Base-by-base conservation (phyloP, 148 eudicot species). In the Dianthus caryophyllus region DNA sequence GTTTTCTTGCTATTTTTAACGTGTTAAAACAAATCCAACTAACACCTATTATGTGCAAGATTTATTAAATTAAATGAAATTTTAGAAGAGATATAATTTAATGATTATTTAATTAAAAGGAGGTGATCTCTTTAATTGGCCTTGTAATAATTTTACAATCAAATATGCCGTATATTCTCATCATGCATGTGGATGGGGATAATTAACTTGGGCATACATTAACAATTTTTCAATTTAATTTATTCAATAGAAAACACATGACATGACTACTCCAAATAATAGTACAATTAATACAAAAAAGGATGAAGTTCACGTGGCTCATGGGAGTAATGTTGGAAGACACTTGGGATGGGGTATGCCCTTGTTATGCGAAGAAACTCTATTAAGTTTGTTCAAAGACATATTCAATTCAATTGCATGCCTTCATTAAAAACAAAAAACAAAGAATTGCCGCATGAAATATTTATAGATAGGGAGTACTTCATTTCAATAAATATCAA, bases 61-160 rank as follows among this genome's bases (percentile, higher is more conserved):
- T 22, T 33, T 33, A 33, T 22, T n/a, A 18, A 57, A 27, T 41
- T 25, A 29, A 9, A 44, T 27, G 0, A 67, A n/a, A n/a, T n/a
- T n/a, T 12, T 54, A 70, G 27, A 21, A 12, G 50, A 21, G 53
- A 25, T 43, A 59, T 46, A 64, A 64, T 69, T n/a, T n/a, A n/a
- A n/a, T n/a, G n/a, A n/a, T n/a, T n/a, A n/a, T n/a, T 69, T 75
- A 64, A 75, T 69, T 75, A 69, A 69, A 74, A 53, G 17, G 21
- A 24, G 59, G 38, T 64, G 51, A 69, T 24, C 38, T 64, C 63
- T 63, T 64, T n/a, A n/a, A n/a, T n/a, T 75, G 56, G 74, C 64
- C 70, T 75, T 75, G 66, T 71, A 71, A 76, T 76, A 75, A 71
- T 76, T 67, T 76, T 38, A 71, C 67, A 76, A 76, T 70, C n/a